Evolutionary conservation across 306 rosid species (phyloP), one percentile per base, ranked within the genome.

Genomic region (Malus asiatica): DNA sequence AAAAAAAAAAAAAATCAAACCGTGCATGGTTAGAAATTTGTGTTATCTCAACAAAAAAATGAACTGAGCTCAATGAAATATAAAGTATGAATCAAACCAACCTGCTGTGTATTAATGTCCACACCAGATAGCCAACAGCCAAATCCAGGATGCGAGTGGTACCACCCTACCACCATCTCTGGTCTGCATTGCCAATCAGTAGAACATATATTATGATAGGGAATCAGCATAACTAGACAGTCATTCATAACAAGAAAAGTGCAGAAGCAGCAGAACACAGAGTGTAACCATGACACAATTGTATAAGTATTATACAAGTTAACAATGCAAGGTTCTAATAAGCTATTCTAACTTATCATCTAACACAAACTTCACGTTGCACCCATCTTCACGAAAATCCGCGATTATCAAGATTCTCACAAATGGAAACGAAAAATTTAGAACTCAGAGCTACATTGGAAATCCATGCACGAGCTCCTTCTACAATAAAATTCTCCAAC

Each of bases 51-150:
- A 58, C 3, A 27, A 9, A 18, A 60, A 23, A 58, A 40, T 42
- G 62, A 73, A 73, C n/a, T 30, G 45, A 5, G 16, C 51, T 3
- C 65, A 74, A 20, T 30, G 46, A 61, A 61, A 45, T n/a, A 29
- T 42, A 5, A 35, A 42, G 22, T 27, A 33, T 7, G 46, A 76
- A 25, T 35, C 16, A 32, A 48, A 44, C n/a, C 2, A 87, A 93
- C 98, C 97, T 94, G 98, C 80, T 94, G 98, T 3, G 98, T 94
- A 80, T 94, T 94, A 64, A 92, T 94, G 77, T 94, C 98, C 42
- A 94, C 97, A 77, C 98, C 98, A 79, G 98, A 94, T 61, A 94
- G 95, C 98, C 98, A 94, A 79, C 98, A 94, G 72, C 98, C 98
- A 76, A 94, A 94, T 71, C 97, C 98, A 79, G 96, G 98, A 91